Conservation (phyloP, 257 asterid species). For the Eustoma russellianum region DNA sequence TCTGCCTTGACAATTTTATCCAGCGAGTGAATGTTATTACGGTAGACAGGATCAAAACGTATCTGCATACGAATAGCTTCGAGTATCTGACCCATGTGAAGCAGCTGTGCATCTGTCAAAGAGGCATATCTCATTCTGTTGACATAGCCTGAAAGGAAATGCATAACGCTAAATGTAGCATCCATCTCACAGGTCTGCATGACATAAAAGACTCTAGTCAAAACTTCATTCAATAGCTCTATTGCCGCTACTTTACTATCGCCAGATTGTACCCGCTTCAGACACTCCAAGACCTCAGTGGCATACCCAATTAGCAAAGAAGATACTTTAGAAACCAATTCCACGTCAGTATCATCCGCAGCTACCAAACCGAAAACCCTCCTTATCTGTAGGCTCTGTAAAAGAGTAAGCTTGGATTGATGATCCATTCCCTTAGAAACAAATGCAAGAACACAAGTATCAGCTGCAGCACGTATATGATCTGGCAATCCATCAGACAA, state of each 20-base stretch:
- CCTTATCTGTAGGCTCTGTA: conserved; percentile 64
- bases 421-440: conserved; percentile 87
- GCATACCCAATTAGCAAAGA: conserved; percentile 84
- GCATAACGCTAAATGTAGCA: conserved; percentile 61
- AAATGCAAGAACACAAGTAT: conserved; percentile 59
- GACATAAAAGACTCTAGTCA: conserved; percentile 74
- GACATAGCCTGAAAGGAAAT: conserved; percentile 80
- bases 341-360: conserved; percentile 45
- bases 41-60: conserved; percentile 60
- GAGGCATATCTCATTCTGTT: conserved; percentile 66
- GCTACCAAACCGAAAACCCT: conserved; percentile 64
- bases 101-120: conserved; percentile 60
- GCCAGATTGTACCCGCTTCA: conserved; percentile 46
- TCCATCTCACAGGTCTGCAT: conserved; percentile 65
- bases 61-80: conserved; percentile 64
- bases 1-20: conserved; percentile 88
- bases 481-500: conserved; percentile 52
- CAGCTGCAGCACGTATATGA: conserved; percentile 68
- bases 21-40: conserved; percentile 49
- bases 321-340: conserved; percentile 56
- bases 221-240: conserved; percentile 76
- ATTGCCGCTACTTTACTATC: conserved; percentile 49
- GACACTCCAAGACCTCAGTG: conserved; percentile 71
- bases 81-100: conserved; percentile 69
- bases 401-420: conserved; percentile 58